These are phyloP conservation scores for Sugiyamaella smithiae DNA, from an alignment of 805 yeast species.

Conservation along the genomic window DNA sequence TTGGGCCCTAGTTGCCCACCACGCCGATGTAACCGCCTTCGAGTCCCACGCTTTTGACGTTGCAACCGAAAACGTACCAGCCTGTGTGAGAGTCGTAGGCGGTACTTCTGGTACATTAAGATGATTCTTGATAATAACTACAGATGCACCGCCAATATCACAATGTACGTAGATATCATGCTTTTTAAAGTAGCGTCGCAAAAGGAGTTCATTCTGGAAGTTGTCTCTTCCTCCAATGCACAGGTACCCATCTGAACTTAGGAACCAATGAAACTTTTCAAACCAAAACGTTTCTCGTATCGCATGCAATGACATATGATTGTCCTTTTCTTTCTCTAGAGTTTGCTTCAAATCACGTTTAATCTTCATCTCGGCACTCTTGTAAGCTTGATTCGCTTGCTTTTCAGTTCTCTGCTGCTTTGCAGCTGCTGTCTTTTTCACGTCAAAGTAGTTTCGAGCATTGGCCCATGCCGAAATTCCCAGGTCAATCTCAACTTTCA, in stretches of 20 bases:
- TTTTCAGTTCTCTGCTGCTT: slow-evolving; percentile 80
- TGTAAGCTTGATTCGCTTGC: slow-evolving; percentile 72
- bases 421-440: slow-evolving; percentile 68
- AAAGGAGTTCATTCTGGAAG: slow-evolving; percentile 74
- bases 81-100: slow-evolving; percentile 84
- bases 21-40: slow-evolving; percentile 76
- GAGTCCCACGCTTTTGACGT: slow-evolving; percentile 81
- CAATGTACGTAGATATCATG: slow-evolving; percentile 72
- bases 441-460: slow-evolving; percentile 75
- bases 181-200: slow-evolving; percentile 69
- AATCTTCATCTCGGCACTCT: slow-evolving; percentile 77
- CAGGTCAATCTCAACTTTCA: slow-evolving; percentile 65
- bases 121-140: slow-evolving; percentile 81
- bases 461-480: slow-evolving; percentile 80
- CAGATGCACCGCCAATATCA: slow-evolving; percentile 69
- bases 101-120: slow-evolving; percentile 63
- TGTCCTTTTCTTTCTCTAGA: slow-evolving; percentile 55
- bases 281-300: slow-evolving; percentile 81
- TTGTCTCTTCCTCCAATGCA: slow-evolving; percentile 85
- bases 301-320: slow-evolving; percentile 46
- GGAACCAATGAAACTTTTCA: slow-evolving; percentile 92
- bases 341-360: slow-evolving; percentile 62
- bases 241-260: slow-evolving; percentile 84
- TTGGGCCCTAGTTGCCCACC: slow-evolving; percentile 72
- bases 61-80: slow-evolving; percentile 80